Evolutionary conservation across 805 yeast species (phyloP).

Genomic region (Nakazawaea peltata): DNA sequence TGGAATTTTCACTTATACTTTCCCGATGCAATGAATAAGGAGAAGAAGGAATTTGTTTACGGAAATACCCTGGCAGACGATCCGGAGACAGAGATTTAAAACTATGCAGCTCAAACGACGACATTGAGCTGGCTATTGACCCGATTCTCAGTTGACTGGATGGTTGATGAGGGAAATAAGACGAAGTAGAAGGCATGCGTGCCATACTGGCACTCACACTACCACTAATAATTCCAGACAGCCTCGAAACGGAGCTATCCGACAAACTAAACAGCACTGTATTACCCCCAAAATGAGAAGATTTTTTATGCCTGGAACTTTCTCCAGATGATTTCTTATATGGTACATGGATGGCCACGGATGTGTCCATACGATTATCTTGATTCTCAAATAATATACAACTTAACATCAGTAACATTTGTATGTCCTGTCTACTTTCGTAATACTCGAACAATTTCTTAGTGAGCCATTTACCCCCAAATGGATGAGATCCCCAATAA

Average conservation of each 20-base stretch:
- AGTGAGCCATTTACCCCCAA: slow-evolving; percentile 63
- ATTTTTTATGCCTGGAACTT: too few relatives aligned
- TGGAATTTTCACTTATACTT: too few relatives aligned
- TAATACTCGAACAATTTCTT: slow-evolving; percentile 55
- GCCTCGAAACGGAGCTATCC: too few relatives aligned
- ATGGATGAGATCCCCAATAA: slow-evolving; percentile 78
- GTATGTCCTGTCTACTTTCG: slow-evolving; percentile 59
- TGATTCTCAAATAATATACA: slow-evolving; percentile 53
- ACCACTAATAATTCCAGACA: too few relatives aligned
- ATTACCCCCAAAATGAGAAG: too few relatives aligned
- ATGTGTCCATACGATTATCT: slow-evolving; percentile 15
- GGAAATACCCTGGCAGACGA: slow-evolving; percentile 13
- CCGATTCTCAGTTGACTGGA: slow-evolving; percentile 10
- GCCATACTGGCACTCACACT: too few relatives aligned
- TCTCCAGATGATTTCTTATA: slow-evolving; percentile 14
- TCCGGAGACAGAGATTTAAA: slow-evolving; percentile 23
- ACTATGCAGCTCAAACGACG: slow-evolving; percentile 13
- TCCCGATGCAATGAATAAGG: too few relatives aligned
- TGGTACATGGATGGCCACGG: slow-evolving; percentile 40
- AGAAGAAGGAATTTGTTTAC: slow-evolving; percentile 16
- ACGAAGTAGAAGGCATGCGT: too few relatives aligned
- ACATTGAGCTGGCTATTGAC: slow-evolving; percentile 12
- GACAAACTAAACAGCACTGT: slow-evolving; percentile 1
- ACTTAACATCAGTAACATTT: slow-evolving; percentile 85
- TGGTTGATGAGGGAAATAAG: too few relatives aligned